Percentiles rank a stretch among this genome's conserved stretches.
Conservation (phyloP, 2,329 filamentous ascomycete genomes). For the Claviceps sp. region DNA sequence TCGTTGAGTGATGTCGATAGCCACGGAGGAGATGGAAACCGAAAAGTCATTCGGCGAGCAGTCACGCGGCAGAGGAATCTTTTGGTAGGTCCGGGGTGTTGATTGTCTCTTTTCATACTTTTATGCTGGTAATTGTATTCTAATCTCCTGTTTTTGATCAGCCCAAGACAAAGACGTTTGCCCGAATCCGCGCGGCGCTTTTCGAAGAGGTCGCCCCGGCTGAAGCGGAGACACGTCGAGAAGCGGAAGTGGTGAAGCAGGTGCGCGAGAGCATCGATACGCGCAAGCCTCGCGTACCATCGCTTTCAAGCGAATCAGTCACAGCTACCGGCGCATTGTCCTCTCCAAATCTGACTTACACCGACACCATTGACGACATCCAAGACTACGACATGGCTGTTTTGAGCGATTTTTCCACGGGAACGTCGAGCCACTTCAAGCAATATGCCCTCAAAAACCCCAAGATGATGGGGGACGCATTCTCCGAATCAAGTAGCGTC, state of each 20-base stretch:
- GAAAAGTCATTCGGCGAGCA: constrained; percentile 66
- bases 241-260: constrained; percentile 91
- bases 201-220: constrained; percentile 78
- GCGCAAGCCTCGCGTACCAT: constrained; percentile 31
- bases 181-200: constrained; percentile 78
- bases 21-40: constrained; percentile 41
- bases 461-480: constrained; percentile 62
- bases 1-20: constrained; percentile 50
- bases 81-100: constrained; percentile 39
- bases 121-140: not conserved
- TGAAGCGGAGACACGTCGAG: constrained; percentile 76
- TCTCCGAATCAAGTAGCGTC: constrained; percentile 52
- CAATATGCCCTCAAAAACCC: constrained; percentile 60
- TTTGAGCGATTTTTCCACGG: constrained; percentile 40
- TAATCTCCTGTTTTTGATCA: constrained; percentile 19
- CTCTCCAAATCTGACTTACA: constrained; percentile 53
- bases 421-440: constrained; percentile 56
- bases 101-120: not conserved
- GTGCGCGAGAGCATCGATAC: constrained; percentile 79
- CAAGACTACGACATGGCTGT: constrained; percentile 56
- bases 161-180: constrained; percentile 95
- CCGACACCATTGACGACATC: constrained; percentile 54
- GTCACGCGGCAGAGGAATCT: constrained; percentile 84
- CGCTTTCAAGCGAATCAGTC: constrained; percentile 29
- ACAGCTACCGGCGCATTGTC: constrained; percentile 47